Base-by-base conservation (phyloP, 1,284 basidiomycete genomes). In the Austroboletus olivaceoglutinosus region DNA sequence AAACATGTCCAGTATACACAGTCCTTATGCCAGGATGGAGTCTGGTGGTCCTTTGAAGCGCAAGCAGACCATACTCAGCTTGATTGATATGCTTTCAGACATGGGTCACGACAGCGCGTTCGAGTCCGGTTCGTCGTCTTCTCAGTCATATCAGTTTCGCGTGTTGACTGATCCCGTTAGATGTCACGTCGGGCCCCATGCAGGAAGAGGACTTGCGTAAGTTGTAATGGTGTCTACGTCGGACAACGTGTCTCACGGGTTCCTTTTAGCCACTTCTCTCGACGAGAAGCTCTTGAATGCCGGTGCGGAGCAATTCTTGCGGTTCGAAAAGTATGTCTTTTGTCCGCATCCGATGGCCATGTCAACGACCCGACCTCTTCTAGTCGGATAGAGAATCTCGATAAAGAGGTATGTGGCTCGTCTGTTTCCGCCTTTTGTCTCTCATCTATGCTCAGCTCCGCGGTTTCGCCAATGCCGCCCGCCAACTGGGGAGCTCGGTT, bases 171-270 rank as follows among this genome's bases (percentile, higher is more conserved):
- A 47, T 37, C 42, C 45, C 42, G 29, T 18, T 29, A 73, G 74
- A 65, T 30, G 54, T 55, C 18, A 60, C 64, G 46, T 73, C 74
- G 45, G 65, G 72, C 16, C 76, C 78, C 1, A 74, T 65, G 48
- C 74, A 76, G 51, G 83, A 86, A 55, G 84, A 85, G 48, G 85
- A 85, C 60, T 76, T 82, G 57, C 82, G 85, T 70, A 53, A 55
- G 61, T 55, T 21, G 29, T 16, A 23, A 8, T 48, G 2, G 13
- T 42, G 19, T 55, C 43, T 37, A n/a, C 29, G 27, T 27, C 18
- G 39, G 23, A 33, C 30, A 45, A 45, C 47, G 27, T 55, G 30
- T 2, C 45, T 53, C 38, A 62, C 11, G 15, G n/a, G 13, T 33
- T 47, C 47, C 31, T 52, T 45, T 9, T 23, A 62, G 66, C 64